Evolutionary conservation across 2,329 filamentous ascomycete genomes (phyloP).

Genomic region (Hypoxylon sp.): DNA sequence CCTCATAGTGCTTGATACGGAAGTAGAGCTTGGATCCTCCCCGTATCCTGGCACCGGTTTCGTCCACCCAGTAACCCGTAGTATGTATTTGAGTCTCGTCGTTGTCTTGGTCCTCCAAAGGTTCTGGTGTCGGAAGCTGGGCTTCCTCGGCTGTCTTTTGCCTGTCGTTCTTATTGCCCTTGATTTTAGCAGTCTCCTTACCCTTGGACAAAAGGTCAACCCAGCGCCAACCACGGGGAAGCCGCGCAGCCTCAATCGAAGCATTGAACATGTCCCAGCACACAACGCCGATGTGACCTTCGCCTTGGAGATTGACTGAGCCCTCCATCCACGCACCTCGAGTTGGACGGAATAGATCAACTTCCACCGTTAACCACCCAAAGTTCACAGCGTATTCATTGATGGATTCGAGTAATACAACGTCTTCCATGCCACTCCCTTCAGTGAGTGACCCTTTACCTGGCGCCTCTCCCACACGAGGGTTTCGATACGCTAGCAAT

Average conservation of each 20-base stretch:
- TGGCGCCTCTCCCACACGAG: conserved; percentile 71
- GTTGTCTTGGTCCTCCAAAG: conserved; percentile 54
- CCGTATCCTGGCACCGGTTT: conserved; percentile 71
- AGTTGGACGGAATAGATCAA: conserved; percentile 83
- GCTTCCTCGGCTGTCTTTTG: conserved; percentile 39
- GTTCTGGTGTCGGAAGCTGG: conserved; percentile 55
- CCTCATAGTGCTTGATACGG: conserved; percentile 86
- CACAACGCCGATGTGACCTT: conserved; percentile 88
- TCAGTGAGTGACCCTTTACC: conserved; percentile 62
- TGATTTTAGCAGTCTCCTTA: conserved; percentile 33
- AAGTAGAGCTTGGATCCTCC: conserved; percentile 77
- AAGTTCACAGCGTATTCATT: conserved; percentile 90
- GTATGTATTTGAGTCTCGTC: conserved; percentile 65
- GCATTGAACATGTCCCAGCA: conserved; percentile 95
- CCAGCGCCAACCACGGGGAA: conserved; percentile 87
- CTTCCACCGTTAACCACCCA: conserved; percentile 88
- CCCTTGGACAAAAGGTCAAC: conserved; percentile 66
- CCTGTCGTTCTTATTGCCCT: conserved; percentile 26
- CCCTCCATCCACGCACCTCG: conserved; percentile 82
- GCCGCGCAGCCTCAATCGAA: conserved; percentile 79
- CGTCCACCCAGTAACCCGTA: conserved; percentile 82
- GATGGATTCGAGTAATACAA: conserved; percentile 64
- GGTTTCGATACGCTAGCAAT: conserved; percentile 78
- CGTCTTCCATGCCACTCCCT: conserved; percentile 57
- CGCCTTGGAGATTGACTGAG: conserved; percentile 85